A percentile compares a stretch with the other conserved stretches of the same genome.
These are phyloP conservation scores for Cytospora leucostoma DNA, from an alignment of 2,329 filamentous ascomycete species.

Conservation along the genomic window DNA sequence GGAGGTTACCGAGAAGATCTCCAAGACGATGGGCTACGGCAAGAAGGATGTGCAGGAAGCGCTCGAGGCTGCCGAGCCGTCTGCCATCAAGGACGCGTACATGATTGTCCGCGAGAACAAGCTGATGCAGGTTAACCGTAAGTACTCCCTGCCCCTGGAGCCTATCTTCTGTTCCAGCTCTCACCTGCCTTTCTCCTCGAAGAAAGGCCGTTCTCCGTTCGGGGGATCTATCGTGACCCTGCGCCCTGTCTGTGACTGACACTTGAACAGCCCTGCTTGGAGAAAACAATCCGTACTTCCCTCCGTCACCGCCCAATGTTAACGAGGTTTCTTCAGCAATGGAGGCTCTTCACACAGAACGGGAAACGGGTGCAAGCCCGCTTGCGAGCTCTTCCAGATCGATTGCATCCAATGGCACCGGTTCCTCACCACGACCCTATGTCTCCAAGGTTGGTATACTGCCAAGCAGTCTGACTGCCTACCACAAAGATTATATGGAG, in stretches of 20 bases:
- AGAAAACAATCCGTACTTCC: slow-evolving; percentile 46
- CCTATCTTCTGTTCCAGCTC: background rate
- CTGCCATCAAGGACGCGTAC: slow-evolving; percentile 98
- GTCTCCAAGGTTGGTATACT: slow-evolving; percentile 88
- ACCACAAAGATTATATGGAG: slow-evolving; percentile 89
- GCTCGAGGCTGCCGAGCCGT: slow-evolving; percentile 86
- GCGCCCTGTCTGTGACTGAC: slow-evolving; percentile 32
- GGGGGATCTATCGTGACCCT: slow-evolving; percentile 3
- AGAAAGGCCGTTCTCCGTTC: background rate
- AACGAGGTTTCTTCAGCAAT: slow-evolving; percentile 57
- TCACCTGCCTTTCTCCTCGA: slow-evolving; percentile 14
- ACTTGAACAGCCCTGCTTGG: slow-evolving; percentile 49
- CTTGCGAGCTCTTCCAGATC: slow-evolving; percentile 59
- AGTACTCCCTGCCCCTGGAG: slow-evolving; percentile 43
- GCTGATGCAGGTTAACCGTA: slow-evolving; percentile 92
- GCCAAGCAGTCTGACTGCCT: slow-evolving; percentile 85
- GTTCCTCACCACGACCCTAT: slow-evolving; percentile 55
- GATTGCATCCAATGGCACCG: slow-evolving; percentile 50
- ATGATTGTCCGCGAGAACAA: slow-evolving; percentile 98
- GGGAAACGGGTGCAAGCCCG: slow-evolving; percentile 48
- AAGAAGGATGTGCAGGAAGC: slow-evolving; percentile 95
- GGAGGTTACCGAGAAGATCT: slow-evolving; percentile 91
- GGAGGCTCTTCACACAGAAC: slow-evolving; percentile 38
- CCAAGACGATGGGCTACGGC: slow-evolving; percentile 96
- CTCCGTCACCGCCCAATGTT: slow-evolving; percentile 50